A percentile compares a stretch with the other conserved stretches of the same genome.
Conservation (phyloP, 345 rosid genomes). For the Eucalyptus erythrocorys region DNA sequence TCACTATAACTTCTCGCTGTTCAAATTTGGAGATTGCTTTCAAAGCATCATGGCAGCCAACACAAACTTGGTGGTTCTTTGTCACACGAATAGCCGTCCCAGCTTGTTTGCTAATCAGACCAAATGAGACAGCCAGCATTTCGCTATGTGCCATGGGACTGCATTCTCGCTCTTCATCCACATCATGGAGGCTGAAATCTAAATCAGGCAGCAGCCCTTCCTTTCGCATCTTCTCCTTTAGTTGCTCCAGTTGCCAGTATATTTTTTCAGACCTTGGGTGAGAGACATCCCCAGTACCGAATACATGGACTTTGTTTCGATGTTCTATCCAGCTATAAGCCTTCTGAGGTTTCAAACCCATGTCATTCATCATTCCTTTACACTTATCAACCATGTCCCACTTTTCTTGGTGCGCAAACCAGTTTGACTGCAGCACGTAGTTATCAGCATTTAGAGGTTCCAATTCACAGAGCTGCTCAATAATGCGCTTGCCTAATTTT, state of each 20-base stretch:
- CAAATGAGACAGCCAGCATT: slow-evolving; percentile 39
- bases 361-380: slow-evolving; percentile 15
- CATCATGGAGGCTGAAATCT: slow-evolving; percentile 23
- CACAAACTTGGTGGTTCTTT: slow-evolving; percentile 26
- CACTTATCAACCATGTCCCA: slow-evolving; percentile 22
- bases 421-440: slow-evolving; percentile 30
- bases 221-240: slow-evolving; percentile 17
- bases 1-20: slow-evolving; percentile 25
- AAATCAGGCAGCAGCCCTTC: background rate
- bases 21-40: slow-evolving; percentile 21
- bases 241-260: slow-evolving; percentile 18
- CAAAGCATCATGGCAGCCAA: slow-evolving; percentile 22
- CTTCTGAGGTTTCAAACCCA: slow-evolving; percentile 34
- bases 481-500: slow-evolving; percentile 16
- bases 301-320: slow-evolving; percentile 36
- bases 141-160: slow-evolving; percentile 34
- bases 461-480: slow-evolving; percentile 29
- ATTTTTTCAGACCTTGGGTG: slow-evolving; percentile 41
- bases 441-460: slow-evolving; percentile 42
- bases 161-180: slow-evolving; percentile 38
- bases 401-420: slow-evolving; percentile 14
- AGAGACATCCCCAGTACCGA: slow-evolving; percentile 40
- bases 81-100: slow-evolving; percentile 16
- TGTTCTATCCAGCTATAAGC: slow-evolving; percentile 50
- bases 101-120: slow-evolving; percentile 28